A percentile compares a stretch with the other conserved stretches of the same genome.
These are phyloP conservation scores for Tulasnella sp. DNA, from an alignment of 768 basidiomycete genomes.

Conservation along the genomic window DNA sequence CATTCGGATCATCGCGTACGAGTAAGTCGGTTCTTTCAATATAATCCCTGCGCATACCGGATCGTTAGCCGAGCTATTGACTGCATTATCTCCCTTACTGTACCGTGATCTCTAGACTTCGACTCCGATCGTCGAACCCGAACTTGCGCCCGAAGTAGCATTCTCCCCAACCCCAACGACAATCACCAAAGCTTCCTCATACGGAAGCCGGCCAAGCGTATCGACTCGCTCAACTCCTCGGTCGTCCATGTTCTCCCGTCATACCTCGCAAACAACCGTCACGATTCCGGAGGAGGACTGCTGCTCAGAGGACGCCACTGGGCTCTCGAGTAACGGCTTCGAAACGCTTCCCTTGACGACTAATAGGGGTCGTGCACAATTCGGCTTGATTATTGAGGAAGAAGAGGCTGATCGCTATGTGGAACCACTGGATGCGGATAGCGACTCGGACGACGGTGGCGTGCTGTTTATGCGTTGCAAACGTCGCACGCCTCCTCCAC, in stretches of 20 bases:
- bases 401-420: neutral
- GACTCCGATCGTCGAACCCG: neutral
- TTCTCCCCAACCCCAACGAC: neutral
- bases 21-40: neutral
- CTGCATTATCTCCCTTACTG: neutral
- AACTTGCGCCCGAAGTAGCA: neutral
- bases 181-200: neutral
- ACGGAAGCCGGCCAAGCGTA: neutral
- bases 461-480: neutral
- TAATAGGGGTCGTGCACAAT: neutral
- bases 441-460: neutral
- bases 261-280: neutral
- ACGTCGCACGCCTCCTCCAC: neutral
- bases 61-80: neutral
- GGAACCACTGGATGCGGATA: neutral
- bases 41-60: too few relatives aligned
- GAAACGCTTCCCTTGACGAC: neutral
- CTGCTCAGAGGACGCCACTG: neutral
- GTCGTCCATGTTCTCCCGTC: neutral
- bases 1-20: neutral
- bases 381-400: neutral
- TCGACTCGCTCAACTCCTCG: neutral
- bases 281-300: neutral
- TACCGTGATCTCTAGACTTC: neutral
- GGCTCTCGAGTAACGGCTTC: neutral